Evolutionary conservation across 805 yeast species (phyloP), one percentile per base, ranked within the genome.

Genomic region (Blastobotrys attinorum): DNA sequence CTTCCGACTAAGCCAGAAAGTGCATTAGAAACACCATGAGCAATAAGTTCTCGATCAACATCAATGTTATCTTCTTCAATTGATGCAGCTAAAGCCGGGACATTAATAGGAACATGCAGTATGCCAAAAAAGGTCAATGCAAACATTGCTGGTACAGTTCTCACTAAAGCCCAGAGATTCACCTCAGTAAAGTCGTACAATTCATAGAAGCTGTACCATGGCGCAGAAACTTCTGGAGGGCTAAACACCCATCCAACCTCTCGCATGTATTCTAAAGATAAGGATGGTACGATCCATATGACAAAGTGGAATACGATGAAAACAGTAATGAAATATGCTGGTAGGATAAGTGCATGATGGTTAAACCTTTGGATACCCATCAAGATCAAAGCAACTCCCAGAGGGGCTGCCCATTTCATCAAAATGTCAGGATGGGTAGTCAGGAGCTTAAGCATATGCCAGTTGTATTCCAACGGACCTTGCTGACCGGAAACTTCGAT

Each of bases 41-140:
- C 97, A 25, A 90, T 81, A 46, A 92, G 72, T 64, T 92, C 98
- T 46, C 89, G 73, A 62, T 92, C 95, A 33, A 92, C 95, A 59
- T 89, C 95, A 52, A 84, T 77, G 37, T 71, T 65, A 45, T 81
- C 80, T 74, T 84, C 81, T 2, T 86, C 85, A 1, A 86, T 75
- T 4, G 95, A 83, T 15, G 89, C 92, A 0, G 97, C 97, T 38
- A 92, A 70, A 0, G 98, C 97, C 1, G 98, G 98, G 11, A 92
- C 97, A 60, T 92, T 92, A 47, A 92, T 92, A 3, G 98, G 98
- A 8, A 92, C 98, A 56, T 92, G 98, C 44, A 92, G 66, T 32
- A 92, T 83, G 10, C 98, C 98, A 57, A 92, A 92, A 59, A 92
- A 92, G 0, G 97, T 89, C 50, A 92, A 69, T 0, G 98, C 98